Percentiles rank a stretch among this genome's conserved stretches.
phyloP scores from a whole-genome alignment of 352 stramenopile genomes.

The Phytophthora agathidicida region DNA sequence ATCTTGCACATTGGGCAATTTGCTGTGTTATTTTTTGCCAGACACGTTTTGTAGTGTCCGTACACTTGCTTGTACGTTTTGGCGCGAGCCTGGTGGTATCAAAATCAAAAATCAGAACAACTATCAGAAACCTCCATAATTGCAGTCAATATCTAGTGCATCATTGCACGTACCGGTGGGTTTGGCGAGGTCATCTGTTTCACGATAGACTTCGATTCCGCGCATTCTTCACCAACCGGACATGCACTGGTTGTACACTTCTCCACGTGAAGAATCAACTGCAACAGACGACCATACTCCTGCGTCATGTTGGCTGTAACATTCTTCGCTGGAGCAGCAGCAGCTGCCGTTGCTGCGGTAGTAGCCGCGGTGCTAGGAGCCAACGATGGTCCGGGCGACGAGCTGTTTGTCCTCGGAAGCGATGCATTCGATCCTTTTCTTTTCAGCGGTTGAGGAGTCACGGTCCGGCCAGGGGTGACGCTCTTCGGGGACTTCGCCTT shows the following conservation, averaged over 20 bases:
- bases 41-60: slow-evolving; percentile 80
- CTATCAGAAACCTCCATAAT: neutral
- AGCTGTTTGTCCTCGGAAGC: slow-evolving; percentile 21
- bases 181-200: slow-evolving; percentile 77
- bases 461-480: slow-evolving; percentile 22
- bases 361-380: slow-evolving; percentile 10
- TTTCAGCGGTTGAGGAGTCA: slow-evolving; percentile 14
- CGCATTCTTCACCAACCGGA: slow-evolving; percentile 74
- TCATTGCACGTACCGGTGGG: slow-evolving; percentile 47
- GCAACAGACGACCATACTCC: slow-evolving; percentile 84
- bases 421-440: slow-evolving; percentile 31
- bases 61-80: slow-evolving; percentile 90
- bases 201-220: slow-evolving; percentile 75
- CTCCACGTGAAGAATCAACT: slow-evolving; percentile 87
- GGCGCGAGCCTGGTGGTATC: slow-evolving; percentile 49
- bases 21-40: slow-evolving; percentile 77
- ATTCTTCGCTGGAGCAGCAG: slow-evolving; percentile 31
- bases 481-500: slow-evolving; percentile 75
- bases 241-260: slow-evolving; percentile 73
- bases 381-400: slow-evolving; percentile 27
- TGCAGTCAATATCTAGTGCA: neutral
- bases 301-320: slow-evolving; percentile 71
- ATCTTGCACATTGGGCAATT: slow-evolving; percentile 90
- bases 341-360: slow-evolving; percentile 1
- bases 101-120: slow-evolving; percentile 3